Evolutionary conservation across 192 early-diverging fungal genomes (phyloP).

Genomic region (Obelidium mucronatum): DNA sequence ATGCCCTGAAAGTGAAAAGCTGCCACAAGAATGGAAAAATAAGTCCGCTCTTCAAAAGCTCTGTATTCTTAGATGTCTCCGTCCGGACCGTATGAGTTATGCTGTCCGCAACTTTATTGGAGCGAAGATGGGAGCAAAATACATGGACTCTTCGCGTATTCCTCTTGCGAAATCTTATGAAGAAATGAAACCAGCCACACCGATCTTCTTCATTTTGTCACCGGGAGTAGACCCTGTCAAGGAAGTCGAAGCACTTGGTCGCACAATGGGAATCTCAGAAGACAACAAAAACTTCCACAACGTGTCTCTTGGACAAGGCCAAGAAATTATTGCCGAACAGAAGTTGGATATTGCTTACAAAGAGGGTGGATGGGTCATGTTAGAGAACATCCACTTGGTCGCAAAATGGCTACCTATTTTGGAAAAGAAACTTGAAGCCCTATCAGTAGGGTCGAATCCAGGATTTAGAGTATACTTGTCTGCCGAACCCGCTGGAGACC

Average conservation of each 20-base stretch:
- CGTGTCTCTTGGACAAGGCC: constrained; percentile 73
- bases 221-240: constrained; percentile 76
- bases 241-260: constrained; percentile 69
- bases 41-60: constrained; percentile 68
- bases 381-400: constrained; percentile 75
- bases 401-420: constrained; percentile 70
- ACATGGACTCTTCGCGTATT: constrained; percentile 60
- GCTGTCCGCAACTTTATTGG: constrained; percentile 65
- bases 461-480: constrained; percentile 68
- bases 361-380: constrained; percentile 73
- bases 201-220: constrained; percentile 72
- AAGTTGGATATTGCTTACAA: constrained; percentile 67
- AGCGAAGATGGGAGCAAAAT: constrained; percentile 65
- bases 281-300: constrained; percentile 73
- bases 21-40: constrained; percentile 76
- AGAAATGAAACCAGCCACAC: constrained; percentile 65
- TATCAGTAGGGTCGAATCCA: constrained; percentile 58
- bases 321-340: constrained; percentile 74
- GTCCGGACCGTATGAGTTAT: constrained; percentile 73
- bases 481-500: constrained; percentile 70
- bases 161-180: constrained; percentile 60
- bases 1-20: constrained; percentile 69
- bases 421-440: constrained; percentile 69
- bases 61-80: constrained; percentile 66
- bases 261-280: constrained; percentile 56